Evolutionary conservation across 345 rosid genomes (phyloP), one percentile per base, ranked within the genome.

Genomic region (Arabis hirsuta): DNA sequence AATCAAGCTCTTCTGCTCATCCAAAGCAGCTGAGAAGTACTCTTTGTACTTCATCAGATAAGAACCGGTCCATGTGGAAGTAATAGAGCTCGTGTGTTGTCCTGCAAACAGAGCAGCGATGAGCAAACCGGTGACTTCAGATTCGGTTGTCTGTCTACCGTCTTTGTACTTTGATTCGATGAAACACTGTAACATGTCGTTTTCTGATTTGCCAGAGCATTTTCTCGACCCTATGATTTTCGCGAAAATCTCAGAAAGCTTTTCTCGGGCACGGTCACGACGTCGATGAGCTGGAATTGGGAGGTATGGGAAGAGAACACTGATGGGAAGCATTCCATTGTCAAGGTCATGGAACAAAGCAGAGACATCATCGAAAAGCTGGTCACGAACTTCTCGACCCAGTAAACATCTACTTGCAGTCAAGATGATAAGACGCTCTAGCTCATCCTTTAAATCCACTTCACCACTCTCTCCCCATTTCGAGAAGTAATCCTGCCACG

Each of bases 81-180:
- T 91, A 81, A 95, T 95, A 52, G 99, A 95, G 79, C 99, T 95
- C 19, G 99, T 95, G 81, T 95, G 99, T 85, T 95, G 99, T 50
- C 99, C 98, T 13, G 96, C 98, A 81, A 95, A 95, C 48, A 95
- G 88, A 71, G 98, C 97, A 36, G 99, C 99, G 50, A 95, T 95
- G 64, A 95, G 97, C 78, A 95, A 77, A 47, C 99, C 99, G 0
- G 99, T 90, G 77, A 91, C 83, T 84, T 95, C 99, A 10, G 85
- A 43, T 26, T 95, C 97, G 0, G 96, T 91, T 46, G 99, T 95
- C 24, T 83, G 84, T 48, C 98, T 90, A 20, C 99, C 99, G 62
- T 87, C 87, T 73, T 87, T 91, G 82, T 95, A 91, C 86, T 88
- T 91, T 1, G 99, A 91, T 11, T 95, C 98, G 26, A 95, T 95